A percentile compares a stretch with the other conserved stretches of the same genome.
These are phyloP conservation scores for Pseudogymnoascus sp. DNA, from an alignment of 2,329 filamentous ascomycete genomes.

Conservation along the genomic window DNA sequence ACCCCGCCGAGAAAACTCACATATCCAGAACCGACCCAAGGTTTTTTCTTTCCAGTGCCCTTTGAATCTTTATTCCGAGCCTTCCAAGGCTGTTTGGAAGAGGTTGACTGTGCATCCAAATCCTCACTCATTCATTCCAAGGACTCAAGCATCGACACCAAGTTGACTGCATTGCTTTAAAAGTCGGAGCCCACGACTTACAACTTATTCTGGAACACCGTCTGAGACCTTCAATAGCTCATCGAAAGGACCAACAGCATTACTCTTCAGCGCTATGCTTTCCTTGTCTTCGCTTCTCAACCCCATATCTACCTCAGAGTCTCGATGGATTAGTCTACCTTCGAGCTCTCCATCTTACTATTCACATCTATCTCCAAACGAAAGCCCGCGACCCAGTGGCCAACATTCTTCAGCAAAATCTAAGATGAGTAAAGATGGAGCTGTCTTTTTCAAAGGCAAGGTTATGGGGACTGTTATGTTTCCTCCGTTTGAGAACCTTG, in stretches of 20 bases:
- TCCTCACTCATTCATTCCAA: neutral
- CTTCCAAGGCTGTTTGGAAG: conserved; percentile 10
- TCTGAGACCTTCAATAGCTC: conserved; percentile 4
- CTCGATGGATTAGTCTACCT: conserved; percentile 34
- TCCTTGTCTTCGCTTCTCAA: conserved; percentile 60
- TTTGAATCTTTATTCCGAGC: conserved; percentile 10
- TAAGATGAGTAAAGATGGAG: conserved; percentile 57
- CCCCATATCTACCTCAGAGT: conserved; percentile 34
- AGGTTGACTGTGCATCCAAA: neutral
- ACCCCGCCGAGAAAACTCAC: conserved; percentile 34
- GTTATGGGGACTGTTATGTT: conserved; percentile 63
- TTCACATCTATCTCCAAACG: conserved; percentile 22
- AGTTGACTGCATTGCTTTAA: neutral
- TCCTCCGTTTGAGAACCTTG: conserved; percentile 60
- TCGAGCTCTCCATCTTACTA: conserved; percentile 30
- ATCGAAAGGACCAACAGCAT: neutral
- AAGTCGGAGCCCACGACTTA: neutral
- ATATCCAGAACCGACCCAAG: conserved; percentile 9
- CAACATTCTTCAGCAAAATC: conserved; percentile 33
- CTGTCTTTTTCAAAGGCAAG: conserved; percentile 51
- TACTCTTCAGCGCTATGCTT: conserved; percentile 41
- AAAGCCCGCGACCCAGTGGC: conserved; percentile 21
- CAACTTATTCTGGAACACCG: conserved; percentile 5
- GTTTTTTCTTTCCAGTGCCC: conserved; percentile 11
- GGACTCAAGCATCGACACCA: neutral